These are phyloP conservation scores for Xylaria digitata DNA, from an alignment of 2,329 filamentous ascomycete species.

Conservation along the genomic window DNA sequence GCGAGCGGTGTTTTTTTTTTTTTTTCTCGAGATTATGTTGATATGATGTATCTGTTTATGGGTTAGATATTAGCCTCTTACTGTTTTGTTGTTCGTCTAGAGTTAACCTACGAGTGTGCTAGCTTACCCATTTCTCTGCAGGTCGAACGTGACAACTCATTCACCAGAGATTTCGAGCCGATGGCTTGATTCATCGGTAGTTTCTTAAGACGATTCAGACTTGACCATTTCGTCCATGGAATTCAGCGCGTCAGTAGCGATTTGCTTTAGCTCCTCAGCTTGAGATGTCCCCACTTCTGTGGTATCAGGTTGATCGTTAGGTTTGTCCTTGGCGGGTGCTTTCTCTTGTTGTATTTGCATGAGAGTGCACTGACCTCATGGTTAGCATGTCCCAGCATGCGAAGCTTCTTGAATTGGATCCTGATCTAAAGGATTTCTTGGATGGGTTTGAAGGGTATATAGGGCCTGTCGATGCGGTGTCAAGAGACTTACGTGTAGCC, in stretches of 20 bases:
- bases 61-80: background rate
- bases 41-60: background rate
- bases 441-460: background rate
- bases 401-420: background rate
- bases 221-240: conserved; percentile 7
- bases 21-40: background rate
- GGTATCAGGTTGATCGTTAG: background rate
- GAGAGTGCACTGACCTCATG: conserved; percentile 31
- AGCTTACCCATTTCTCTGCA: background rate
- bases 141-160: background rate
- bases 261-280: conserved; percentile 15
- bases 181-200: background rate
- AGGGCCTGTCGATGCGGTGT: too few species aligned
- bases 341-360: conserved; percentile 24
- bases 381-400: conserved; percentile 11
- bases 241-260: conserved; percentile 18
- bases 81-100: background rate
- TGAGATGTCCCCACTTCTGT: conserved; percentile 6
- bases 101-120: background rate
- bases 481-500: conserved; percentile 33
- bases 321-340: background rate
- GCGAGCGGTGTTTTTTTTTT: too few species aligned
- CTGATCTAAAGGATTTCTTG: background rate
- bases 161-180: background rate
- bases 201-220: background rate